Evolutionary conservation across 2,329 filamentous ascomycete genomes (phyloP).

Genomic region (Periconia macrospinosa): DNA sequence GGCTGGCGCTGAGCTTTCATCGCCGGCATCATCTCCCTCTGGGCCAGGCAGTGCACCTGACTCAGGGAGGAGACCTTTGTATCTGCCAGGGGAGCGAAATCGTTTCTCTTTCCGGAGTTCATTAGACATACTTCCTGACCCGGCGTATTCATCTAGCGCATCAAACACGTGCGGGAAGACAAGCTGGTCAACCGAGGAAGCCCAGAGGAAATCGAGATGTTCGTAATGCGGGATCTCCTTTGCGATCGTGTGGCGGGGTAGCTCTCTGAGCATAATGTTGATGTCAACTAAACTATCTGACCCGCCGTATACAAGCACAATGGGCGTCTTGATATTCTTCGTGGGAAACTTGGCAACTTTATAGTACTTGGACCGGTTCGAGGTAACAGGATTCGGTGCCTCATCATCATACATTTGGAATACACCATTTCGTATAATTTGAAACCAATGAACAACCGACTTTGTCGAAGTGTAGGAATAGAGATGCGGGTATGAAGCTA

Average conservation of each 20-base stretch:
- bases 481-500: slow-evolving; percentile 92
- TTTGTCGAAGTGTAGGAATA: slow-evolving; percentile 98
- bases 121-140: neutral
- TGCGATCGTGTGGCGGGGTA: slow-evolving; percentile 81
- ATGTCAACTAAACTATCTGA: slow-evolving; percentile 95
- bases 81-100: slow-evolving; percentile 32
- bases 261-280: slow-evolving; percentile 83
- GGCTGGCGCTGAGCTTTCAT: slow-evolving; percentile 28
- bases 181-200: slow-evolving; percentile 75
- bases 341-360: slow-evolving; percentile 97
- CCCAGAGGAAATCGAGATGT: slow-evolving; percentile 97
- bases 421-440: slow-evolving; percentile 93
- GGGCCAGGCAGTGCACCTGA: slow-evolving; percentile 20
- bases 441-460: slow-evolving; percentile 98
- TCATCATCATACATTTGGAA: slow-evolving; percentile 99
- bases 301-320: slow-evolving; percentile 90
- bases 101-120: slow-evolving; percentile 22
- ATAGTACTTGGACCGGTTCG: slow-evolving; percentile 78
- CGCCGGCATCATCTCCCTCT: slow-evolving; percentile 28
- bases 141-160: slow-evolving; percentile 70
- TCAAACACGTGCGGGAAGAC: slow-evolving; percentile 93
- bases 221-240: slow-evolving; percentile 91
- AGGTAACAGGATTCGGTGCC: slow-evolving; percentile 73
- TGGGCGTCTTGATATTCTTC: slow-evolving; percentile 92
- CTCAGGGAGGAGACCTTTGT: slow-evolving; percentile 28